Evolutionary conservation across 768 basidiomycete genomes (phyloP).

Genomic region (Tephrocybe sp.): DNA sequence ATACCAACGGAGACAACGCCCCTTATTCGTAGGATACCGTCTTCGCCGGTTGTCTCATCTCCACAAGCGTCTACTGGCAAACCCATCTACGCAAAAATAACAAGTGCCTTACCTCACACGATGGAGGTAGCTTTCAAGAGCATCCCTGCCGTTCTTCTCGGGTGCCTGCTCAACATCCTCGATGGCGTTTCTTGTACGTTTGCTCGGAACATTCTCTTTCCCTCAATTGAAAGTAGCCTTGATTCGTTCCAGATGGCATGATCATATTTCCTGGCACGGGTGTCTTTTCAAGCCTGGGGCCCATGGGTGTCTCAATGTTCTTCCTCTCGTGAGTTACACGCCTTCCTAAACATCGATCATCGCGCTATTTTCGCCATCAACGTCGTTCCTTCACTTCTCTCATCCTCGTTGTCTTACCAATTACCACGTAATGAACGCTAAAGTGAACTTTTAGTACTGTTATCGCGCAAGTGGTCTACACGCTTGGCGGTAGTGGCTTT

Average conservation of each 20-base stretch:
- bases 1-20: slow-evolving; percentile 16
- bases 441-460: slow-evolving; percentile 45
- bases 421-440: neutral
- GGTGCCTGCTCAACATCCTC: slow-evolving; percentile 82
- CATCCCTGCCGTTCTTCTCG: slow-evolving; percentile 84
- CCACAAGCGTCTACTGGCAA: neutral
- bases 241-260: slow-evolving; percentile 71
- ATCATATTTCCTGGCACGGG: slow-evolving; percentile 88
- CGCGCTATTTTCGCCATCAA: neutral
- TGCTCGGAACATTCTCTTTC: neutral
- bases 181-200: slow-evolving; percentile 87
- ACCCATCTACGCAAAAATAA: neutral
- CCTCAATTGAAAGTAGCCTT: neutral
- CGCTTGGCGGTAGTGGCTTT: slow-evolving; percentile 85
- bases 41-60: neutral
- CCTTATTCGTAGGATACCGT: slow-evolving; percentile 8
- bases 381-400: neutral
- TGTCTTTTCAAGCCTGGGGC: slow-evolving; percentile 76
- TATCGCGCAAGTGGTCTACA: slow-evolving; percentile 81
- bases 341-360: neutral
- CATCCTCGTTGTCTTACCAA: neutral
- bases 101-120: slow-evolving; percentile 5
- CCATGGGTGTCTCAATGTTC: slow-evolving; percentile 94
- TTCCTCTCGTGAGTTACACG: slow-evolving; percentile 65
- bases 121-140: slow-evolving; percentile 35